These are phyloP conservation scores for Podospora appendiculata DNA, from an alignment of 495 filamentous ascomycete species.

Conservation along the genomic window DNA sequence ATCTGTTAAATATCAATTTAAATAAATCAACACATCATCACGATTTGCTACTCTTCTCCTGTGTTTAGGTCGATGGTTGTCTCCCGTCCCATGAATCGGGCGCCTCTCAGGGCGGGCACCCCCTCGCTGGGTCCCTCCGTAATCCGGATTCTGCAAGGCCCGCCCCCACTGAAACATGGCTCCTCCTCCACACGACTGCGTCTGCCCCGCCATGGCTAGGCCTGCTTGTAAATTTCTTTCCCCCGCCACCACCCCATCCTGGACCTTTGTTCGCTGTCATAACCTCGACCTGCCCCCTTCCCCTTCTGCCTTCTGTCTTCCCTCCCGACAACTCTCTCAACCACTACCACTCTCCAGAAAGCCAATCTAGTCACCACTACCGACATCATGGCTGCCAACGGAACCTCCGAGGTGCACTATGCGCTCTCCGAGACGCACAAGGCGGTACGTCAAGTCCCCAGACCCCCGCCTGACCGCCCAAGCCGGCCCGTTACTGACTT, in stretches of 20 bases:
- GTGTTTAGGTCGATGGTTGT: too few relatives aligned
- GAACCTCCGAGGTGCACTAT: conserved; percentile 47
- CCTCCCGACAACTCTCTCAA: not conserved
- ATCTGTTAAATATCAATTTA: too few relatives aligned
- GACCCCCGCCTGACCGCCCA: conserved; percentile 1
- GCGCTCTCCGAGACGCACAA: conserved; percentile 83
- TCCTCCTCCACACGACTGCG: too few relatives aligned
- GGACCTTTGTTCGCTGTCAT: conserved; percentile 1
- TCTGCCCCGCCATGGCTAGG: too few relatives aligned
- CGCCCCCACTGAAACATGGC: too few relatives aligned
- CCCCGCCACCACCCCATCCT: conserved; percentile 6
- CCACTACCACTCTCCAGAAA: not conserved
- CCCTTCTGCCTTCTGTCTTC: conserved; percentile 1
- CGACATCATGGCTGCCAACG: conserved; percentile 29
- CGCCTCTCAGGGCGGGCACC: too few relatives aligned
- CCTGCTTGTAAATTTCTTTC: conserved; percentile 14
- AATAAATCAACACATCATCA: too few relatives aligned
- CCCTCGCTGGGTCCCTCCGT: too few relatives aligned
- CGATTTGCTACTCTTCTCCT: too few relatives aligned
- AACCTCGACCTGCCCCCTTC: not conserved
- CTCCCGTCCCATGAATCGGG: too few relatives aligned
- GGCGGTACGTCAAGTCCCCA: conserved; percentile 52
- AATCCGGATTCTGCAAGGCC: too few relatives aligned
- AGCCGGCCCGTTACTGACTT: conserved; percentile 37
- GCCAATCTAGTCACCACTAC: conserved; percentile 1